These are phyloP conservation scores for Bruguiera sexangula DNA, from an alignment of 345 rosid genomes.

Conservation along the genomic window DNA sequence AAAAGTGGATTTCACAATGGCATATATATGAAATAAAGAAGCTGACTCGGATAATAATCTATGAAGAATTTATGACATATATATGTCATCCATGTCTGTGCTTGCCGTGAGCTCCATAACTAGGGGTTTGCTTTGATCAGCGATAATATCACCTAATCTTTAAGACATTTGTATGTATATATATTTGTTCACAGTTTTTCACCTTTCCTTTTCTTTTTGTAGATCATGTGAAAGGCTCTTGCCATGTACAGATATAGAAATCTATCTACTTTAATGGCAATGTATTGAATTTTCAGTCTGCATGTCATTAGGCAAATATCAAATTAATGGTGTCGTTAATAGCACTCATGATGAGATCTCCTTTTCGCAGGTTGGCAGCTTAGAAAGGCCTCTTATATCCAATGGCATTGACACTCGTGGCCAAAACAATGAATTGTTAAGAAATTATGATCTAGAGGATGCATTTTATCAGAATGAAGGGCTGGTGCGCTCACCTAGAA, in stretches of 20 bases:
- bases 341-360: conserved; percentile 2
- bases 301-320: neutral
- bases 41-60: neutral
- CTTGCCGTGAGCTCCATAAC: neutral
- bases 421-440: conserved; percentile 49
- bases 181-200: neutral
- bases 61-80: neutral
- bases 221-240: too few species aligned
- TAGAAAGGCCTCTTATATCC: conserved; percentile 72
- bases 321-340: neutral
- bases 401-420: conserved; percentile 43
- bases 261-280: too few species aligned
- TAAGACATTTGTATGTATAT: neutral
- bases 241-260: too few species aligned
- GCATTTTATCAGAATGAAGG: conserved; percentile 61
- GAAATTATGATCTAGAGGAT: conserved; percentile 68
- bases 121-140: neutral
- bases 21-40: too few species aligned
- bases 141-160: neutral
- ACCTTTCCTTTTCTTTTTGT: too few species aligned
- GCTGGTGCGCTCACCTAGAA: conserved; percentile 45
- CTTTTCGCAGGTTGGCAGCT: conserved; percentile 47
- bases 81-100: neutral
- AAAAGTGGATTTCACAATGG: neutral
- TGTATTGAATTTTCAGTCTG: neutral